Base-by-base conservation (phyloP, 192 early-diverging fungal genomes). In the Piromyces sp. region DNA sequence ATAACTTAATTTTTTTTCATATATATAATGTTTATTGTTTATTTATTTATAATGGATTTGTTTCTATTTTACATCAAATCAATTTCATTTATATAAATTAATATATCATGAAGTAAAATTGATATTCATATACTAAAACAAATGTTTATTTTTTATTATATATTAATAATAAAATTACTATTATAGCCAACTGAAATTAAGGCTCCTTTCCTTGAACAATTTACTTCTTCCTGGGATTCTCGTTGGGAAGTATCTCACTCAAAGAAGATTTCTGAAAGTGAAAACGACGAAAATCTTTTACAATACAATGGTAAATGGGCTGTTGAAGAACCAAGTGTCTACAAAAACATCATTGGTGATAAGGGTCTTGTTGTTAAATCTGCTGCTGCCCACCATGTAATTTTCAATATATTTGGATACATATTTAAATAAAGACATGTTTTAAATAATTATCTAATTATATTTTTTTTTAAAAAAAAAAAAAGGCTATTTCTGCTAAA, bases 301-400 rank as follows among this genome's bases (percentile, higher is more conserved):
- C 87, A 86, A 79, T 95, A 93, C 86, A 86, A 90, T 81, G 94
- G 94, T 29, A 58, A 87, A 40, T 97, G 96, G 96, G 88, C 84
- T 78, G 91, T 95, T 78, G 94, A 96, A 86, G 91, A 90, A 80
- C 88, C 92, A 29, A 83, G 82, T 17, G 88, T 89, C 79, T 86
- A 86, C 33, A 82, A 81, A 29, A 85, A 87, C 13, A 92, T 90
- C 19, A 81, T 95, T 68, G 92, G 91, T 68, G 95, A 97, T 86
- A 82, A 87, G 36, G 95, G 92, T 15, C 87, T 97, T 37, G 93
- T 95, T 22, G 91, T 93, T 79, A 95, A 95, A 88, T 87, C 90
- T 80, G 86, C 91, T 12, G 95, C 95, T 40, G 91, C 94, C 12
- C 94, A 95, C 84, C 94, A 95, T 83, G 96, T 90, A 85, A 78